Conservation (phyloP, 2,329 filamentous ascomycete genomes). For the Hymenoscyphus linearis region DNA sequence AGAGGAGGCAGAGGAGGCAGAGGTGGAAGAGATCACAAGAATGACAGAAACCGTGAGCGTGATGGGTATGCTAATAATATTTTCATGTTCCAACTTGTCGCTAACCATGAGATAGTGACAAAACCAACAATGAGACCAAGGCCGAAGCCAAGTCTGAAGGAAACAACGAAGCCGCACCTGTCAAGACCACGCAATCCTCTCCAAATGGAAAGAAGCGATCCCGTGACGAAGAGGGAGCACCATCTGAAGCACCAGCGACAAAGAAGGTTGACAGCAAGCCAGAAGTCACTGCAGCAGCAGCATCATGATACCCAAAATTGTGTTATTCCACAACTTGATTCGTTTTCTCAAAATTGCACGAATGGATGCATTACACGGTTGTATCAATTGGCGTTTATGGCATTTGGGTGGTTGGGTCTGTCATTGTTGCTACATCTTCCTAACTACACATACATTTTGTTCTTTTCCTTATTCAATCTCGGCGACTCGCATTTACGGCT, state of each 20-base stretch:
- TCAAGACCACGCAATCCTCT: conserved; percentile 2
- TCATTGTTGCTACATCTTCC: background rate
- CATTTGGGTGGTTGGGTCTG: conserved; percentile 3
- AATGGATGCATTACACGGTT: conserved; percentile 8
- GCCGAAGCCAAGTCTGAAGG: conserved; percentile 15
- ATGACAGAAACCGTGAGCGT: conserved; percentile 33
- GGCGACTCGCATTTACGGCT: background rate
- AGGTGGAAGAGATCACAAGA: conserved; percentile 35
- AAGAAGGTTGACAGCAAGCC: conserved; percentile 54
- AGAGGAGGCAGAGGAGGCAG: conserved; percentile 41
- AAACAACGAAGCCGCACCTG: background rate
- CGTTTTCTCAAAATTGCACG: background rate
- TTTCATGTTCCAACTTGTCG: background rate
- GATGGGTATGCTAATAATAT: conserved; percentile 21
- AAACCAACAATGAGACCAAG: conserved; percentile 12
- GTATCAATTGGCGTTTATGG: conserved; percentile 16
- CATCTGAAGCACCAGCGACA: conserved; percentile 42
- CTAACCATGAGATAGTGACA: conserved; percentile 16
- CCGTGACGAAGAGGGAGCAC: conserved; percentile 20
- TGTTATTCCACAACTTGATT: conserved; percentile 7
- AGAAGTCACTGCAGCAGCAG: conserved; percentile 14
- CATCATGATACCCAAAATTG: conserved; percentile 24
- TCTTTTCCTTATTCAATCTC: background rate
- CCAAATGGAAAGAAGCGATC: conserved; percentile 20
- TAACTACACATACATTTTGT: background rate